Base-by-base conservation (phyloP, 2,329 filamentous ascomycete species). In the Thelonectria discophora region DNA sequence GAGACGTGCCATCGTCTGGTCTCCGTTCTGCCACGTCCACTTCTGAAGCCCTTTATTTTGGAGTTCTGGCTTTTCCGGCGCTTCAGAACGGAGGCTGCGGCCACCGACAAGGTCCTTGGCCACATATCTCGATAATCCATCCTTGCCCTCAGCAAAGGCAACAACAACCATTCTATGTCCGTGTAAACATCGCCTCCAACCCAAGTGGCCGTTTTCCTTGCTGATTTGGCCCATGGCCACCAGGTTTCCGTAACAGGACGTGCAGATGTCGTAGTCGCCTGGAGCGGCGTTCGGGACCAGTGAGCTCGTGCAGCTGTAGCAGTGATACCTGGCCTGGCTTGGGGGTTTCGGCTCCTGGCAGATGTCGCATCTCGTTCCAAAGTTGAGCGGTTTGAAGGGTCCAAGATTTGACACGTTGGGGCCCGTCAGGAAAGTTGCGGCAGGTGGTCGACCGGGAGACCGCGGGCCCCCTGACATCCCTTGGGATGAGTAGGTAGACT, bases 261-360 rank as follows among this genome's bases (percentile, higher is more conserved):
- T 83, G 78, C 94, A 97, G 49, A 97, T 86, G 69, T 97, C 92
- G 75, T 95, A 97, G 74, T 96, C 91, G n/a, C 93, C 93, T 0
- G 78, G 77, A 21, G 78, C 72, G 5, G 81, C 79, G 30, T 85
- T 81, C 0, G 79, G 70, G 3, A 82, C 75, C 3, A 81, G 78
- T 7, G 70, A 71, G 69, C 83, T 84, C 53, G 86, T 87, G 76
- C 93, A 97, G 53, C 83, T 80, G 50, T 88, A 89, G 77, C 94
- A 98, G 77, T 97, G 94, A 68, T 90, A 93, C 13, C 93, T 86
- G 6, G 85, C 86, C 53, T 88, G 83, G 0, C 83, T 85, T 0
- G 92, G 88, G 3, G 88, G 83, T 61, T 97, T 96, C 1, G 87
- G 81, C 50, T 88, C 85, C 46, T 84, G 86, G 76, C 94, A 97